These are phyloP conservation scores for Aureobasidium sp. DNA, from an alignment of 2,329 filamentous ascomycete species.

Conservation along the genomic window DNA sequence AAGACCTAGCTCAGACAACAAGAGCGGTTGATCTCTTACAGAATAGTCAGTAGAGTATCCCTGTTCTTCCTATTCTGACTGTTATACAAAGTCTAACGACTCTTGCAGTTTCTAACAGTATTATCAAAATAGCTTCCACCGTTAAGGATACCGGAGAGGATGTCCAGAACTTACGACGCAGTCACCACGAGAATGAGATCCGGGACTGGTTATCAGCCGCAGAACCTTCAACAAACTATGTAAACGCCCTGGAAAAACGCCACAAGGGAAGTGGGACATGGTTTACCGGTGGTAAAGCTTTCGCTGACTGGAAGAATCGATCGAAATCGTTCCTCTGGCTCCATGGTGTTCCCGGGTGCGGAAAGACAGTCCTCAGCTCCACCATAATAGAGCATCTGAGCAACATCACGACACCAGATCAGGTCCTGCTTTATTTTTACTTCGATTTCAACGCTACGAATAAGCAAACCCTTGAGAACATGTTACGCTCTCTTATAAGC, in stretches of 20 bases:
- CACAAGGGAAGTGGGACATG: constrained; percentile 11
- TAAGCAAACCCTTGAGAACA: neutral
- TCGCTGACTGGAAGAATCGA: neutral
- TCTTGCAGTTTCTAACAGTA: neutral
- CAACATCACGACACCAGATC: neutral
- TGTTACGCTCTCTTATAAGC: constrained; percentile 1
- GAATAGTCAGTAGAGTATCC: neutral
- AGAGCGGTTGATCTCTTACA: neutral
- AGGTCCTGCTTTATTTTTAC: constrained; percentile 8
- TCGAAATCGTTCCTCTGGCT: constrained; percentile 16
- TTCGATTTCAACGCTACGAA: constrained; percentile 1
- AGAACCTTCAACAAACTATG: constrained; percentile 1
- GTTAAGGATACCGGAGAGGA: too few species aligned
- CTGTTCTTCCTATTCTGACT: neutral
- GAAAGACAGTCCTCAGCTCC: constrained; percentile 21
- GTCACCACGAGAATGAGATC: neutral
- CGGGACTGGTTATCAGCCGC: neutral
- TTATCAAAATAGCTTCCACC: too few species aligned
- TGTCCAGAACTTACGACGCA: neutral
- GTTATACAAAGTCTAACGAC: neutral
- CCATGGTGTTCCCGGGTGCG: constrained; percentile 16
- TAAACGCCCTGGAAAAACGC: neutral
- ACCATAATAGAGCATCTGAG: constrained; percentile 7
- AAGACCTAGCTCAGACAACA: neutral
- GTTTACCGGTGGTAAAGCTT: neutral